These are phyloP conservation scores for Geotrichum candidum DNA, from an alignment of 1,139 yeast genomes.

Conservation along the genomic window DNA sequence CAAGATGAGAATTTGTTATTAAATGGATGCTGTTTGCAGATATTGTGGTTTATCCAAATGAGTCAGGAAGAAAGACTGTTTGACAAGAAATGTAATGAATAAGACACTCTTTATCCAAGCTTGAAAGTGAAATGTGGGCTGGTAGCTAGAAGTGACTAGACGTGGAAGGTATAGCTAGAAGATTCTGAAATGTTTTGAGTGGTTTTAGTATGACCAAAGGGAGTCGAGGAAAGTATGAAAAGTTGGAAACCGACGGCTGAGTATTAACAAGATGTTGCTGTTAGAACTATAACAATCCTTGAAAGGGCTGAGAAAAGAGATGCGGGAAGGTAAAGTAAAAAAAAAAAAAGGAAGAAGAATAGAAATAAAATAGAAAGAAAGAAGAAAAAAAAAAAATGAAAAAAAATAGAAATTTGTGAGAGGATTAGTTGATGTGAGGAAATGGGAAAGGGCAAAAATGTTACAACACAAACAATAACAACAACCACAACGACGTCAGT, in stretches of 20 bases:
- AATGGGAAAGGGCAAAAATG: constrained; percentile 1
- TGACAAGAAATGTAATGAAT: no score
- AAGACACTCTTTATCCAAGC: no score
- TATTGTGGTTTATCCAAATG: not conserved
- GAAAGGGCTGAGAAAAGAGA: not conserved
- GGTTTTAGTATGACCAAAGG: no score
- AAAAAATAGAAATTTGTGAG: not conserved
- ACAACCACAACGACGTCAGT: not conserved
- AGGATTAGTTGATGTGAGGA: not conserved
- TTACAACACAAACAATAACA: not conserved
- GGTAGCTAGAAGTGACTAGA: no score
- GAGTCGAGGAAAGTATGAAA: no score
- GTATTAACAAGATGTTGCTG: not conserved
- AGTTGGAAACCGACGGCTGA: no score
- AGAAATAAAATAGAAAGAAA: no score
- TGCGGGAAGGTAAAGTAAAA: not conserved
- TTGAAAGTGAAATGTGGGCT: no score
- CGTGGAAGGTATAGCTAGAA: not conserved
- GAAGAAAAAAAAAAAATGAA: not conserved
- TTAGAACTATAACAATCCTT: not conserved
- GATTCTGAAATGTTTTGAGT: not conserved
- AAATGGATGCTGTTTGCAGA: not conserved
- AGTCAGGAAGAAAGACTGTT: not conserved
- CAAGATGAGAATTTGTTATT: not conserved
- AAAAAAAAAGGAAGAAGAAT: not conserved